Base-by-base conservation (phyloP, 257 asterid genomes). In the Capsicum chinense region DNA sequence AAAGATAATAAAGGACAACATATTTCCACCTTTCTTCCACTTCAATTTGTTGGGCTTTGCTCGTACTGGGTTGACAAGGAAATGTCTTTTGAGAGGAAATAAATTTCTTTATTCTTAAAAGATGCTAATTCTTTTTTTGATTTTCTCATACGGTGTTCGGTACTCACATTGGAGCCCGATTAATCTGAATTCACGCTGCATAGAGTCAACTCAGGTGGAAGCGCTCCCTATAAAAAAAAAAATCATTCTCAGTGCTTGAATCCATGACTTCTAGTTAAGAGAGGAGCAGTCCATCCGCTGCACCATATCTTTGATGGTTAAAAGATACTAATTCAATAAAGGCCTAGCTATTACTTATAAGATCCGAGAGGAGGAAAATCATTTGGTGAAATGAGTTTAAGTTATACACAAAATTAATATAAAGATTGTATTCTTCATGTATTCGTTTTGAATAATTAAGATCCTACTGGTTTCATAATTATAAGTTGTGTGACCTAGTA, bases 21-120 rank as follows among this genome's bases (percentile, higher is more conserved):
- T 3, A 73, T 73, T 73, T 19, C 42, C 58, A 17, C 57, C 79
- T 17, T 70, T 35, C 56, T 44, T 71, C 79, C 80, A 19, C 59
- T 21, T 73, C 80, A 73, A 42, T 73, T 73, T 48, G 42, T 73
- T 19, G 58, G 5, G 2, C 44, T 17, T 17, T 70, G 0, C 35
- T 70, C 9, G 8, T 9, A 17, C 9, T 39, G 79, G 52, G 0
- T 10, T 2, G 39, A 50, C 19, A 73, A 63, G 7, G 70, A 63
- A 48, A 6, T 19, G 59, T n/a, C 7, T 17, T 44, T 0, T n/a
- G 8, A 70, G 15, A 48, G 57, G 7, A 70, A 70, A 9, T 15
- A 26, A 64, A 26, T 64, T 12, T 12, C 47, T 47, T 19, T 11
- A 13, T 73, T 48, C 11, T 11, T 9, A 73, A 73, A 48, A 73